phyloP scores from a whole-genome alignment of 768 basidiomycete genomes.

The Rhizopogon salebrosus region DNA sequence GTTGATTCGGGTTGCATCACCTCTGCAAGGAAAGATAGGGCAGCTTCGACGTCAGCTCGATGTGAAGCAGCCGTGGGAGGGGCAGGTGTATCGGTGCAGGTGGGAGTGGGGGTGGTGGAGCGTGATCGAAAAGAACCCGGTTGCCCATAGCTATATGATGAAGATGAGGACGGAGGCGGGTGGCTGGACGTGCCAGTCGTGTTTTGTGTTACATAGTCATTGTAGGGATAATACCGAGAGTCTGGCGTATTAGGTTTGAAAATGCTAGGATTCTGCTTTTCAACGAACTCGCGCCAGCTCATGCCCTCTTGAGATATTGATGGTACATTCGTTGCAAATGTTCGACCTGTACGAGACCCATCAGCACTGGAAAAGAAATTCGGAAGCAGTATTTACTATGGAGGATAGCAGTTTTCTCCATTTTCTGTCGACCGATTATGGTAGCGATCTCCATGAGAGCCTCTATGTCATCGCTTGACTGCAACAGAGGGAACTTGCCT shows the following conservation, averaged over 20 bases:
- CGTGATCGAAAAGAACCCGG: constrained; percentile 16
- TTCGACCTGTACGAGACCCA: constrained; percentile 56
- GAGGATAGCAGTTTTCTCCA: constrained; percentile 81
- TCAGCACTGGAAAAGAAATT: neutral
- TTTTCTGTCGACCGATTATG: constrained; percentile 75
- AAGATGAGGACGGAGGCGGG: constrained; percentile 29
- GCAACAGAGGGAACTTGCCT: constrained; percentile 90
- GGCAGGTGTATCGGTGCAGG: constrained; percentile 6
- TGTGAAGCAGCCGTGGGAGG: constrained; percentile 35
- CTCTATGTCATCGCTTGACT: constrained; percentile 90
- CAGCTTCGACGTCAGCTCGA: constrained; percentile 52
- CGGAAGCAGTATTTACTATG: constrained; percentile 61
- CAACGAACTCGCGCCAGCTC: constrained; percentile 70
- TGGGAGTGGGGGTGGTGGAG: constrained; percentile 17
- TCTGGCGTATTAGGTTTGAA: constrained; percentile 47
- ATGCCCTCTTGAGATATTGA: constrained; percentile 62
- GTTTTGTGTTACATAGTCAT: constrained; percentile 20
- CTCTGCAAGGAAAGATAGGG: constrained; percentile 69
- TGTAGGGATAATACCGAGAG: constrained; percentile 51
- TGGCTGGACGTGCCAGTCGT: constrained; percentile 13
- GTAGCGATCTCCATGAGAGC: constrained; percentile 92
- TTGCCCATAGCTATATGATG: constrained; percentile 17
- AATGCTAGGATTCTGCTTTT: constrained; percentile 70
- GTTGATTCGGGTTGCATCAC: constrained; percentile 76
- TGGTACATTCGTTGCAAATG: constrained; percentile 87